Conservation (phyloP, 2,329 filamentous ascomycete genomes). For the Beauveria sp. region DNA sequence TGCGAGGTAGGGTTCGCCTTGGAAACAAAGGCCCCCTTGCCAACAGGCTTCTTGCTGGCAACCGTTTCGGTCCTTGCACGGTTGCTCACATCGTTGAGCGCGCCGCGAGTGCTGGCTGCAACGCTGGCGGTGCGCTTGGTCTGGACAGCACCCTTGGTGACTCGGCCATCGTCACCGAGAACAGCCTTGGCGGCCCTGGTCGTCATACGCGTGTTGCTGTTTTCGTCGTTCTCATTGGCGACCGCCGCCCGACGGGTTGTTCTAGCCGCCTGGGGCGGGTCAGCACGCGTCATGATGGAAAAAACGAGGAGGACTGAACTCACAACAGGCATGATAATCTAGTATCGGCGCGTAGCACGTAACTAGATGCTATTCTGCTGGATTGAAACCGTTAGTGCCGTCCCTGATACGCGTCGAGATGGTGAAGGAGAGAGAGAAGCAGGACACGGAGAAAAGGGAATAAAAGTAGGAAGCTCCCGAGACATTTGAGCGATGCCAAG, state of each 20-base stretch:
- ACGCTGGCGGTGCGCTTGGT: constrained; percentile 57
- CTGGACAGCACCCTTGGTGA: constrained; percentile 57
- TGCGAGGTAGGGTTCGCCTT: constrained; percentile 79
- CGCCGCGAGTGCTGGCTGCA: constrained; percentile 63
- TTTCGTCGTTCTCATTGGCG: constrained; percentile 94
- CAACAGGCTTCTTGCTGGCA: constrained; percentile 66
- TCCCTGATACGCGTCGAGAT: constrained; percentile 1
- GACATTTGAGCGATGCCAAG: constrained; percentile 21
- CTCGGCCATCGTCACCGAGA: constrained; percentile 53
- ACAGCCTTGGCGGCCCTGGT: constrained; percentile 89
- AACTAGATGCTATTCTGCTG: constrained; percentile 9
- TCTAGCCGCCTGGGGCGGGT: constrained; percentile 46
- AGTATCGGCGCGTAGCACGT: constrained; percentile 8
- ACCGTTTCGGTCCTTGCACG: constrained; percentile 68
- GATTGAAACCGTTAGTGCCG: neutral
- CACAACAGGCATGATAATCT: constrained; percentile 11
- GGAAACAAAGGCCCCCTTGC: constrained; percentile 63
- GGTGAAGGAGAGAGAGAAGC: constrained; percentile 5
- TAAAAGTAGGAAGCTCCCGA: constrained; percentile 17
- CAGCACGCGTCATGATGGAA: neutral
- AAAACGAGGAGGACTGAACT: neutral
- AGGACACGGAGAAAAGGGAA: neutral
- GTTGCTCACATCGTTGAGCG: constrained; percentile 92
- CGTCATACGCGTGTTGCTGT: constrained; percentile 77
- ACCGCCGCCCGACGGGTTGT: constrained; percentile 65